Base-by-base conservation (phyloP, 176 grass and related monocot genomes). In the Triticum urartu region DNA sequence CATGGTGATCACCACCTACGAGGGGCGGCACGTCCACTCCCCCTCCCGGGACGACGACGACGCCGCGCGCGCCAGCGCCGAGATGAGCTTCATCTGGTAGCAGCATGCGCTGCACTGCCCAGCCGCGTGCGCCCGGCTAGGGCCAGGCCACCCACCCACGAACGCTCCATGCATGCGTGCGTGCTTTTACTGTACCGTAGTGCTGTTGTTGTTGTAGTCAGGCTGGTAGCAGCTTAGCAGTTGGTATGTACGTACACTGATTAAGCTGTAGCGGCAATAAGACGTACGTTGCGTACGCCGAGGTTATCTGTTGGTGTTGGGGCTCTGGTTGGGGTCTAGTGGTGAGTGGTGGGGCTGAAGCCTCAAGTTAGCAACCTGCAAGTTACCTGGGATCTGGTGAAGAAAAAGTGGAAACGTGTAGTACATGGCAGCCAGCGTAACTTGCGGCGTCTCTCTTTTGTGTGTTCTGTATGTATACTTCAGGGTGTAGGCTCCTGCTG, bases 1-100 rank as follows among this genome's bases (percentile, higher is more conserved):
- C 76, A 94, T 97, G 94, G 94, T 97, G 48, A 94, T 97, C 88
- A 97, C 94, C 66, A 94, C 94, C 63, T 97, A 97, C 80, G 94
- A 97, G 75, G 94, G 94, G 50, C 89, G 90, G 33, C 94, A 97
- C n/a, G 88, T 88, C n/a, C 94, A 97, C 81, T 92, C 94, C 20
- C 94, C 94, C 1, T 97, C 94, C 43, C 90, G 67, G 39, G 90
- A 97, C 15, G 92, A 96, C 0, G 89, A 91, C 43, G 94, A 91
- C 9, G 85, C 70, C 11, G 68, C 94, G 13, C 75, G 84, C 15
- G 89, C 89, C 10, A 83, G 50, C 65, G 83, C 94, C 22, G 89
- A 96, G 79, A 90, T 92, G 91, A 91, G 39, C 87, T 96, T 96
- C 85, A 81, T 94, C 72, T 96, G 94, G 94, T 96, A 93, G 88